A percentile compares a stretch with the other conserved stretches of the same genome.
phyloP scores from a whole-genome alignment of 2,329 filamentous ascomycete genomes.

The Westerdykella aurantiaca region DNA sequence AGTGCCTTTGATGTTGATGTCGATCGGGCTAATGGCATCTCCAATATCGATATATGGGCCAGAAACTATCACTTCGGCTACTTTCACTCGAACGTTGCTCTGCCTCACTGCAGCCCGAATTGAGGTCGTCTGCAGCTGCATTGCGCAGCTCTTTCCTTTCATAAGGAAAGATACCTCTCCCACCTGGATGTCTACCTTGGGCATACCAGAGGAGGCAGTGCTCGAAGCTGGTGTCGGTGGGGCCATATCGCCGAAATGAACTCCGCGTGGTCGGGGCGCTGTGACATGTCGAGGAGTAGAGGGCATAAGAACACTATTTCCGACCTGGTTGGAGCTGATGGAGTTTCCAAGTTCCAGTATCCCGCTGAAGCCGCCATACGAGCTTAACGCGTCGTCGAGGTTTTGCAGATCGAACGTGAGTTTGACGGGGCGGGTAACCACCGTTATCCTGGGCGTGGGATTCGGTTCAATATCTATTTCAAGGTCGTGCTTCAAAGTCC shows the following conservation, averaged over 20 bases:
- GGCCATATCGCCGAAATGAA: constrained; percentile 52
- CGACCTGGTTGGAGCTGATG: constrained; percentile 65
- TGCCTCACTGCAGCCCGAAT: constrained; percentile 74
- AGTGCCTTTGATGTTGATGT: constrained; percentile 59
- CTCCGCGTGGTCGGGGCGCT: constrained; percentile 39
- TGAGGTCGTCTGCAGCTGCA: constrained; percentile 70
- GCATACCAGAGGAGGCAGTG: constrained; percentile 16
- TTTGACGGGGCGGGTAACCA: constrained; percentile 72
- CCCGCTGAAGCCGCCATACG: constrained; percentile 87
- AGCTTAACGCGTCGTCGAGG: constrained; percentile 78
- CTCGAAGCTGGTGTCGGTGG: constrained; percentile 15
- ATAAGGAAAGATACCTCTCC: constrained; percentile 71
- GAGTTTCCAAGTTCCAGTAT: constrained; percentile 85
- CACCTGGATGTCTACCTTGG: constrained; percentile 69
- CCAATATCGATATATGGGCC: constrained; percentile 60
- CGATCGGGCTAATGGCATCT: constrained; percentile 54
- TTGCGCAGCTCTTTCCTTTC: constrained; percentile 68
- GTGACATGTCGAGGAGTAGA: constrained; percentile 15
- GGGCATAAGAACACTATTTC: constrained; percentile 29
- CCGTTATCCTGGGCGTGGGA: constrained; percentile 44
- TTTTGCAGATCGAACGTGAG: constrained; percentile 71
- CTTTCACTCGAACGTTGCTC: constrained; percentile 64
- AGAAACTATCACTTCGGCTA: constrained; percentile 68
- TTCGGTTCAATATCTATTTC: constrained; percentile 30
- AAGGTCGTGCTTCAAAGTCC: constrained; percentile 25